Conservation (phyloP, 2,329 filamentous ascomycete species). For the Amylocarpus encephaloides region DNA sequence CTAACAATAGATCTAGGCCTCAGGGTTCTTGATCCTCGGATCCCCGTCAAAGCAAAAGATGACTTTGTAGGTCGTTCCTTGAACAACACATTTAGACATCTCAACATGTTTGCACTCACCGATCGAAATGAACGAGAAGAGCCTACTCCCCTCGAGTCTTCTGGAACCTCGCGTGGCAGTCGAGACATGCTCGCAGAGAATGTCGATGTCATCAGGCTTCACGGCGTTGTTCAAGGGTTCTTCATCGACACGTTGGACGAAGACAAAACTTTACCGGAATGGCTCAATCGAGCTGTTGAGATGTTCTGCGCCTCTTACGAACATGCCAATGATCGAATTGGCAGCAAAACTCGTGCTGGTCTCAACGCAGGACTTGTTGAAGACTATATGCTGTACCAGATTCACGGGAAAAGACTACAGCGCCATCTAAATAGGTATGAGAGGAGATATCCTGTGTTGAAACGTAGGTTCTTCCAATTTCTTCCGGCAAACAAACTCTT, state of each 20-base stretch:
- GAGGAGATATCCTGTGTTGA: constrained; percentile 30
- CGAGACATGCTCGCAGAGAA: constrained; percentile 39
- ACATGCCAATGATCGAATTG: constrained; percentile 39
- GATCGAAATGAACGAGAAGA: constrained; percentile 42
- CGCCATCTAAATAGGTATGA: constrained; percentile 38
- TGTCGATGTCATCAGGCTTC: constrained; percentile 45
- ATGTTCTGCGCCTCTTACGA: constrained; percentile 46
- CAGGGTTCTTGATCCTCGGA: constrained; percentile 36
- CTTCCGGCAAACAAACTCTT: too few species aligned
- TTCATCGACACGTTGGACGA: constrained; percentile 41
- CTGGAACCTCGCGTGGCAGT: constrained; percentile 33
- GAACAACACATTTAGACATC: constrained; percentile 43
- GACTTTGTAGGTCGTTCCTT: constrained; percentile 23
- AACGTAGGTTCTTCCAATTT: constrained; percentile 1
- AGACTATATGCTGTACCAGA: constrained; percentile 46
- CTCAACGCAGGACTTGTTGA: constrained; percentile 42
- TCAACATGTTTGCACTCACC: constrained; percentile 47
- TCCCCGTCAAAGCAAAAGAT: constrained; percentile 41
- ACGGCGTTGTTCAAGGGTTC: constrained; percentile 48
- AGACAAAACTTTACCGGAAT: constrained; percentile 38
- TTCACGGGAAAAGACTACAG: constrained; percentile 44
- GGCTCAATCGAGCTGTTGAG: constrained; percentile 42
- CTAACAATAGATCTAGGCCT: constrained; percentile 32
- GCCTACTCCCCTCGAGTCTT: constrained; percentile 17
- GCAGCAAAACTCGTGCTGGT: constrained; percentile 36